Percentiles rank a stretch among this genome's conserved stretches.
Conservation (phyloP, 2,329 filamentous ascomycete genomes). For the Esteya vermicola region DNA sequence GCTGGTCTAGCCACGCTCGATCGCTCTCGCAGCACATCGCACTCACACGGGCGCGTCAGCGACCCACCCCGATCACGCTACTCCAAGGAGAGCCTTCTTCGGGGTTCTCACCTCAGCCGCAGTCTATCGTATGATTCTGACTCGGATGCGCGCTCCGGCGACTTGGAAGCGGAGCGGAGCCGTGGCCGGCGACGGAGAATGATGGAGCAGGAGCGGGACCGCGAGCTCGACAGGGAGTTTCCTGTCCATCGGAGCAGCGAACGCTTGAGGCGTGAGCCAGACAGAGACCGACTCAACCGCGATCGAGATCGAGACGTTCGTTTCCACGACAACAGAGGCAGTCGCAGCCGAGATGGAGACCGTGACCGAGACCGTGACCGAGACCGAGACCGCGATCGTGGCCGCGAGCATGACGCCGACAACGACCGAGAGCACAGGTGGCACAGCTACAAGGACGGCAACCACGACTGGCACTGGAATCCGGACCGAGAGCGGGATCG, state of each 20-base stretch:
- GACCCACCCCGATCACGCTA: slow-evolving; percentile 14
- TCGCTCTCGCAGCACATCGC: slow-evolving; percentile 15
- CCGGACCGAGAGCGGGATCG: not conserved
- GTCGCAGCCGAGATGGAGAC: slow-evolving; percentile 16
- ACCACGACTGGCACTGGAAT: slow-evolving; percentile 8
- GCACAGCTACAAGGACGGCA: too few species aligned
- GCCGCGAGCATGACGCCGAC: too few species aligned
- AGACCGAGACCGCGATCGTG: slow-evolving; percentile 18
- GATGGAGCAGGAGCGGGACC: slow-evolving; percentile 19
- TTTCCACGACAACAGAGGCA: not conserved
- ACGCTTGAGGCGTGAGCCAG: too few species aligned
- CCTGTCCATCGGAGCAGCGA: too few species aligned
- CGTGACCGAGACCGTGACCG: slow-evolving; percentile 19
- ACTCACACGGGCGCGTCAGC: slow-evolving; percentile 3
- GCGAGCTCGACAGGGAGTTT: slow-evolving; percentile 14
- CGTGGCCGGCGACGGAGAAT: slow-evolving; percentile 14
- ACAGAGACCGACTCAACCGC: slow-evolving; percentile 14
- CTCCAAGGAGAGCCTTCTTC: slow-evolving; percentile 24
- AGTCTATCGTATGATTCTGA: slow-evolving; percentile 27
- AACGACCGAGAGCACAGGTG: too few species aligned
- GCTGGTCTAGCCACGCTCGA: slow-evolving; percentile 15
- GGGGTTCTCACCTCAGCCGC: slow-evolving; percentile 20
- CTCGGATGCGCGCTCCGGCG: slow-evolving; percentile 1
- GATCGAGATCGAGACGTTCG: slow-evolving; percentile 17
- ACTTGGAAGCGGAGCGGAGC: slow-evolving; percentile 10